Evolutionary conservation across 306 rosid genomes (phyloP), one percentile per base, ranked within the genome.

Genomic region (Argentina anserina): DNA sequence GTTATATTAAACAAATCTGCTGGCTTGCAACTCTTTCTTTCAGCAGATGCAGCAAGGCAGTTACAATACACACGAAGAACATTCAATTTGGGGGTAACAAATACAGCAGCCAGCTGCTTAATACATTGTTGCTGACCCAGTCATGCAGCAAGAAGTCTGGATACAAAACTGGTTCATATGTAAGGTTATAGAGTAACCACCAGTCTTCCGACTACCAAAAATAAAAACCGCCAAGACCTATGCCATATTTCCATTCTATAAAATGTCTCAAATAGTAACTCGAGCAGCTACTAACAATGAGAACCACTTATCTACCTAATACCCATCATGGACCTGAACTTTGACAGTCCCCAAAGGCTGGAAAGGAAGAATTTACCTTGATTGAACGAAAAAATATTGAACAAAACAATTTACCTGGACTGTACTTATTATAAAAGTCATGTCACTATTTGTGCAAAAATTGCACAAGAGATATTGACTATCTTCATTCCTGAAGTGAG

Each of bases 381-480:
- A 34, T 40, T 66, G 70, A 41, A n/a, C 2, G 11, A 40, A 50
- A 55, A 36, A 34, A 12, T 17, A 52, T 21, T 45, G 49, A 73
- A 72, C 68, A 60, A 73, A 77, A 67, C 14, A 67, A 42, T 58
- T 55, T 33, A 65, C 52, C 41, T 43, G 17, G 49, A 42, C 82
- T 65, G 78, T 67, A 67, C 80, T 86, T 79, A 78, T 73, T 78
- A 65, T n/a, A 50, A 21, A 43, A 70, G 67, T 64, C 11, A 72
- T 68, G 73, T 69, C 28, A 50, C 81, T 70, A 75, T 68, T 71
- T 77, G 69, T 23, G 77, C 60, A 81, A 78, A 56, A 78, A 67
- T 71, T 60, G 71, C 75, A 77, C 73, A 69, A 68, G 66, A 80
- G 76, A 81, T 77, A 83, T 53, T 73, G 80, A 75, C 33, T 20